phyloP scores from a whole-genome alignment of 129 eudicot species.

The Rutidosis leptorrhynchoides region DNA sequence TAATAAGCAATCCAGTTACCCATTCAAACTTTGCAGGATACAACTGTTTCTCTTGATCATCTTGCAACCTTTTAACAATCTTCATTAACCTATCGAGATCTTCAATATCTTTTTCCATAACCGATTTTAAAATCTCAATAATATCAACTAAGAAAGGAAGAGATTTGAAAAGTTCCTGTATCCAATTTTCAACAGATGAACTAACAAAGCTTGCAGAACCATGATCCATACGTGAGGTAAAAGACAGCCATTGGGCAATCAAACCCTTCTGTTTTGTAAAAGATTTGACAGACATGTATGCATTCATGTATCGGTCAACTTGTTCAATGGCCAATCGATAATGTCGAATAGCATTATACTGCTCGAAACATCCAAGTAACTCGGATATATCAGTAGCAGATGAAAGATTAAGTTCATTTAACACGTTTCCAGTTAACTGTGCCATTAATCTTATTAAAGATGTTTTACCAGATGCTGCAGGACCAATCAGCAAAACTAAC shows the following conservation, averaged over 20 bases:
- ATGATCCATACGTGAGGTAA: conserved; percentile 45
- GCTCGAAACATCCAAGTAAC: conserved; percentile 94
- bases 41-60: conserved; percentile 33
- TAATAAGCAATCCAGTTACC: conserved; percentile 74
- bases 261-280: conserved; percentile 42
- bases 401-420: conserved; percentile 85
- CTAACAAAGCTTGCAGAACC: conserved; percentile 34
- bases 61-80: conserved; percentile 51
- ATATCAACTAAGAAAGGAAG: conserved; percentile 50
- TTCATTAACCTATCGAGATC: conserved; percentile 52
- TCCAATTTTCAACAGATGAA: conserved; percentile 35
- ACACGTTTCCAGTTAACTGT: conserved; percentile 73
- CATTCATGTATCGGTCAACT: conserved; percentile 66
- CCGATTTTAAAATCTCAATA: conserved; percentile 44
- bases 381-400: conserved; percentile 93
- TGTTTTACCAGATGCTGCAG: conserved; percentile 88
- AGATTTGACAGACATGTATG: conserved; percentile 46
- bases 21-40: conserved; percentile 88
- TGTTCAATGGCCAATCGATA: conserved; percentile 57
- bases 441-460: conserved; percentile 79
- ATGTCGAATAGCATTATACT: conserved; percentile 77
- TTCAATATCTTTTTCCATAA: conserved; percentile 34
- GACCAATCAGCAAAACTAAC: conserved; percentile 88
- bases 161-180: conserved; percentile 31
- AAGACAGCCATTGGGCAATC: conserved; percentile 52